Percentiles rank a stretch among this genome's conserved stretches.
Evolutionary conservation across 140 eudicot species (phyloP).

Genomic region (Cichorium intybus): DNA sequence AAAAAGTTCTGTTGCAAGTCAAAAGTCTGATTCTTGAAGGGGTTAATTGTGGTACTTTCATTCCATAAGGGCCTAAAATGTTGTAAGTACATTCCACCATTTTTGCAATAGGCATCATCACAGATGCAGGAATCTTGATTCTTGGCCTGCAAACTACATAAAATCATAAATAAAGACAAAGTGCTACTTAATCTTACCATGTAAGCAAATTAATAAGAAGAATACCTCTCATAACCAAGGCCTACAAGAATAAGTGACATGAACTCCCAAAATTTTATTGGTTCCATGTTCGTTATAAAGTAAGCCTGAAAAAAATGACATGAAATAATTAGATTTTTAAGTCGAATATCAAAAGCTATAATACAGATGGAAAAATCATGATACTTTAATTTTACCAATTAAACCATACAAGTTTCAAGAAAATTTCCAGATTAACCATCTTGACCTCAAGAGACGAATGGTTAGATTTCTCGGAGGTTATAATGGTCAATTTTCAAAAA

Average conservation of each 20-base stretch:
- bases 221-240: conserved; percentile 56
- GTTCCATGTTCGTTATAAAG: conserved; percentile 94
- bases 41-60: conserved; percentile 47
- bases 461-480: no score
- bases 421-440: no score
- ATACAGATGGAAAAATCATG: no score
- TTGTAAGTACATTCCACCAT: conserved; percentile 37
- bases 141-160: conserved; percentile 90
- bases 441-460: no score
- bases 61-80: conserved; percentile 39
- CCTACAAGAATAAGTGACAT: conserved; percentile 74
- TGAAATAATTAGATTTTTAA: conserved; percentile 6
- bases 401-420: no score
- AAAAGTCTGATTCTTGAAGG: conserved; percentile 68
- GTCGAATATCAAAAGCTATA: no score
- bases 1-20: conserved; percentile 62
- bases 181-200: conserved; percentile 17
- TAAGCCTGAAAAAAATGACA: conserved; percentile 62
- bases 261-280: conserved; percentile 89
- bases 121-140: conserved; percentile 64
- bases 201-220: conserved; percentile 13
- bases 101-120: conserved; percentile 38
- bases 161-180: conserved; percentile 52
- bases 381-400: no score
- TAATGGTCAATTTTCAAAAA: no score